These are phyloP conservation scores for Exidia glandulosa DNA, from an alignment of 768 basidiomycete species.

Conservation along the genomic window DNA sequence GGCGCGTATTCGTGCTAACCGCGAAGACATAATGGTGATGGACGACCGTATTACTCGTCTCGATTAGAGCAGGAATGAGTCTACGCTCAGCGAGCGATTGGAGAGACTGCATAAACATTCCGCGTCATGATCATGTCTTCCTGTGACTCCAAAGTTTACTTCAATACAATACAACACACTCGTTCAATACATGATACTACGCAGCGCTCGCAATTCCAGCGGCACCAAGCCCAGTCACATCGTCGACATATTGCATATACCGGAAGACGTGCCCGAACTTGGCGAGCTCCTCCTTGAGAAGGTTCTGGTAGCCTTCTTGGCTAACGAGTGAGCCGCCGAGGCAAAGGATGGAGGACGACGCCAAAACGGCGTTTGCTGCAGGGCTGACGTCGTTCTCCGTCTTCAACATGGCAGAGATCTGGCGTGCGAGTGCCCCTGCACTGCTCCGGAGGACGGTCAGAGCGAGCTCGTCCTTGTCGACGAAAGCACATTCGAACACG, in stretches of 20 bases:
- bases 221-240: conserved; percentile 22
- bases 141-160: too few relatives aligned
- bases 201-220: not conserved
- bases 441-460: conserved; percentile 42
- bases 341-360: conserved; percentile 50
- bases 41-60: too few relatives aligned
- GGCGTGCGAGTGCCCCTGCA: conserved; percentile 43
- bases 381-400: not conserved
- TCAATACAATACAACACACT: not conserved
- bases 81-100: too few relatives aligned
- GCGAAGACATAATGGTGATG: too few relatives aligned
- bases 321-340: conserved; percentile 74
- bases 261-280: conserved; percentile 51
- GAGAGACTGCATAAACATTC: too few relatives aligned
- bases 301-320: conserved; percentile 43
- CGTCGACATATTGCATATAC: conserved; percentile 54
- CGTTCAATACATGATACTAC: not conserved
- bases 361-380: conserved; percentile 25
- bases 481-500: conserved; percentile 70
- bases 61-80: too few relatives aligned
- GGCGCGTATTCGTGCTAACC: too few relatives aligned
- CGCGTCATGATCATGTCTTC: too few relatives aligned
- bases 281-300: conserved; percentile 44
- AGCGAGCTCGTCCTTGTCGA: conserved; percentile 55
- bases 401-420: conserved; percentile 42